Evolutionary conservation across 2,329 filamentous ascomycete species (phyloP).

Genomic region (Lojkania enalia): DNA sequence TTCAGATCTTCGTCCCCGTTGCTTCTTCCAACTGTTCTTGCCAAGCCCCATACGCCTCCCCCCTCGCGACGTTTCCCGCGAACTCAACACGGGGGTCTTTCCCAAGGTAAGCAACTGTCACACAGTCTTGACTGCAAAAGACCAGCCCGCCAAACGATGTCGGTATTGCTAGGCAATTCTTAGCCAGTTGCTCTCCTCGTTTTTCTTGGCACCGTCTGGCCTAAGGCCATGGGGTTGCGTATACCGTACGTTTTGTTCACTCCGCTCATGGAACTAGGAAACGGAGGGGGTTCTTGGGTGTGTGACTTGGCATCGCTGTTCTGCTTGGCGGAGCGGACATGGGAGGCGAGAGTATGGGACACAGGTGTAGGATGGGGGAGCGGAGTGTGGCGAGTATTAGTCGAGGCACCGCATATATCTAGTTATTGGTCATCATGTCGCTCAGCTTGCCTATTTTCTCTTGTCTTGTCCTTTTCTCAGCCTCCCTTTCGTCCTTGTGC

Average conservation of each 20-base stretch:
- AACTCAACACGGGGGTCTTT: conserved; percentile 11
- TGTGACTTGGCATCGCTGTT: conserved; percentile 31
- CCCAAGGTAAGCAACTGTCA: conserved; percentile 26
- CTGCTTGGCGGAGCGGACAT: conserved; percentile 21
- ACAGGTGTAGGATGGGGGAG: not conserved
- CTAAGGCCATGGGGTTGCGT: not conserved
- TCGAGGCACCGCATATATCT: not conserved
- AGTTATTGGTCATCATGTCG: not conserved
- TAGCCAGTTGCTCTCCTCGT: conserved; percentile 20
- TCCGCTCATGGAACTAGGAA: not conserved
- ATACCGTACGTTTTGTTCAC: not conserved
- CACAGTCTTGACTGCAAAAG: conserved; percentile 21
- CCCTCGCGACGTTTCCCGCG: conserved; percentile 2
- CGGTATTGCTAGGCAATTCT: conserved; percentile 18
- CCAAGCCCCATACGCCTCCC: not conserved
- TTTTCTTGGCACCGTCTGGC: conserved; percentile 8
- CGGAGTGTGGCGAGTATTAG: not conserved
- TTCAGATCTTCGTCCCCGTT: conserved; percentile 7
- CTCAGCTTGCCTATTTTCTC: not conserved
- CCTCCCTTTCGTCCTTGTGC: not conserved
- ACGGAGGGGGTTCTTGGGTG: conserved; percentile 14
- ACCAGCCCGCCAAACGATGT: conserved; percentile 10
- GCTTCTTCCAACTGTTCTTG: not conserved
- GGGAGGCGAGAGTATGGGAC: not conserved
- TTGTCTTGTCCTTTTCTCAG: not conserved